phyloP scores from a whole-genome alignment of 768 basidiomycete genomes.

The Mycena crocata region DNA sequence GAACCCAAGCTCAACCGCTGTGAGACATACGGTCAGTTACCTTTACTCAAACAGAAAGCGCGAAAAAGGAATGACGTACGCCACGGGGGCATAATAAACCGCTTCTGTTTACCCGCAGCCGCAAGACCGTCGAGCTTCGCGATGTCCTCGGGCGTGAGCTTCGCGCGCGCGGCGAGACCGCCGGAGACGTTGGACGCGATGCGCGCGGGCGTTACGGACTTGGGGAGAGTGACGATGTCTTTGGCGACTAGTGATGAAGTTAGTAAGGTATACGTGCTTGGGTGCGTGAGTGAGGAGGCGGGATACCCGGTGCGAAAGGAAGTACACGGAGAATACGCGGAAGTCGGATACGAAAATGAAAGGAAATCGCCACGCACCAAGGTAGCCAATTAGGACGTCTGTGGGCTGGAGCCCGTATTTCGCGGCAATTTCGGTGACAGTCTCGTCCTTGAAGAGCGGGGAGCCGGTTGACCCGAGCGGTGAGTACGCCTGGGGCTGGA shows the following conservation, averaged over 20 bases:
- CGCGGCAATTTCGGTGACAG: conserved; percentile 67
- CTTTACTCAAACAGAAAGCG: conserved; percentile 30
- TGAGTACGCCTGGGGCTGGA: conserved; percentile 83
- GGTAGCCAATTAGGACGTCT: conserved; percentile 72
- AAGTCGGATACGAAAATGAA: conserved; percentile 12
- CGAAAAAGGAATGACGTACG: conserved; percentile 56
- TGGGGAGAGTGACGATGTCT: conserved; percentile 75
- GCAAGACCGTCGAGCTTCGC: conserved; percentile 68
- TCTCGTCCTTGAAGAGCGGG: conserved; percentile 73
- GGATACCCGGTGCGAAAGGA: too few relatives aligned
- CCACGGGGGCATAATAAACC: conserved; percentile 77
- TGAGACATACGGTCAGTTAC: conserved; percentile 7
- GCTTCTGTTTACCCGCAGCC: conserved; percentile 72
- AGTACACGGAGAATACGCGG: too few relatives aligned
- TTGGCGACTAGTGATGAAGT: conserved; percentile 63
- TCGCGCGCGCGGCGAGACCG: conserved; percentile 56
- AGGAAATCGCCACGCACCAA: conserved; percentile 56
- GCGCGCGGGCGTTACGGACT: conserved; percentile 79
- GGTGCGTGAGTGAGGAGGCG: too few relatives aligned
- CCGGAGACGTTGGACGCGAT: conserved; percentile 72
- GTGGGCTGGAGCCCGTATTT: conserved; percentile 65
- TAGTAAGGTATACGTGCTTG: background rate
- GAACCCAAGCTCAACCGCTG: conserved; percentile 76
- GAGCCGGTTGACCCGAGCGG: conserved; percentile 80
- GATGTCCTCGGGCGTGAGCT: conserved; percentile 64